Evolutionary conservation across 805 yeast genomes (phyloP).

Genomic region (Cyberlindnera galapagoensis): DNA sequence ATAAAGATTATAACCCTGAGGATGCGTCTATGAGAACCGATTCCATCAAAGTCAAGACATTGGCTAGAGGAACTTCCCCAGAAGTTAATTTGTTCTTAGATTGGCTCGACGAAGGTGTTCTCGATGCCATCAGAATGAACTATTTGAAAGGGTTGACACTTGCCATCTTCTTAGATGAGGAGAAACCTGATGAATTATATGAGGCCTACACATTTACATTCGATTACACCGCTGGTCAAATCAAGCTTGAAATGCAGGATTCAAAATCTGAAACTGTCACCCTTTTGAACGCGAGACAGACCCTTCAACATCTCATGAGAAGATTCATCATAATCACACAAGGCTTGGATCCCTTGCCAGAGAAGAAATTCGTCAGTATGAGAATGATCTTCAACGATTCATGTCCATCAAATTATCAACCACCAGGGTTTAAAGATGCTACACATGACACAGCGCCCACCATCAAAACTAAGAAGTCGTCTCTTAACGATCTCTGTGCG

Average conservation of each 20-base stretch:
- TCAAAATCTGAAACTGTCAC: slow-evolving; percentile 8
- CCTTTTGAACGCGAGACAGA: slow-evolving; percentile 33
- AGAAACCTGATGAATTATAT: slow-evolving; percentile 33
- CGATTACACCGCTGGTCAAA: slow-evolving; percentile 31
- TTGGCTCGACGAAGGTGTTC: slow-evolving; percentile 49
- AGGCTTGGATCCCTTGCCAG: slow-evolving; percentile 44
- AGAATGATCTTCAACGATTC: slow-evolving; percentile 42
- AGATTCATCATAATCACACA: slow-evolving; percentile 49
- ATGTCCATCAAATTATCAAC: slow-evolving; percentile 44
- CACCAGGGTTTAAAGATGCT: slow-evolving; percentile 41
- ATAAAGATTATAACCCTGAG: slow-evolving; percentile 19
- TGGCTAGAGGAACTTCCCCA: slow-evolving; percentile 38
- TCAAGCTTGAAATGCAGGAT: slow-evolving; percentile 21
- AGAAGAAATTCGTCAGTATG: slow-evolving; percentile 39
- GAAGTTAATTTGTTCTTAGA: slow-evolving; percentile 43
- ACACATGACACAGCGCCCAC: slow-evolving; percentile 29
- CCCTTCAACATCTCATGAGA: slow-evolving; percentile 43
- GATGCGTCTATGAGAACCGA: slow-evolving; percentile 25
- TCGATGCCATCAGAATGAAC: slow-evolving; percentile 36
- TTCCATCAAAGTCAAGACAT: slow-evolving; percentile 40
- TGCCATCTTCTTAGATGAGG: slow-evolving; percentile 37
- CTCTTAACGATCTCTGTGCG: slow-evolving; percentile 14
- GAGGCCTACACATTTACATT: slow-evolving; percentile 49
- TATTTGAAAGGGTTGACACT: slow-evolving; percentile 40
- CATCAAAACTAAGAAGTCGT: slow-evolving; percentile 17